phyloP scores from a whole-genome alignment of 768 basidiomycete species.

The Mycena kentingensis region DNA sequence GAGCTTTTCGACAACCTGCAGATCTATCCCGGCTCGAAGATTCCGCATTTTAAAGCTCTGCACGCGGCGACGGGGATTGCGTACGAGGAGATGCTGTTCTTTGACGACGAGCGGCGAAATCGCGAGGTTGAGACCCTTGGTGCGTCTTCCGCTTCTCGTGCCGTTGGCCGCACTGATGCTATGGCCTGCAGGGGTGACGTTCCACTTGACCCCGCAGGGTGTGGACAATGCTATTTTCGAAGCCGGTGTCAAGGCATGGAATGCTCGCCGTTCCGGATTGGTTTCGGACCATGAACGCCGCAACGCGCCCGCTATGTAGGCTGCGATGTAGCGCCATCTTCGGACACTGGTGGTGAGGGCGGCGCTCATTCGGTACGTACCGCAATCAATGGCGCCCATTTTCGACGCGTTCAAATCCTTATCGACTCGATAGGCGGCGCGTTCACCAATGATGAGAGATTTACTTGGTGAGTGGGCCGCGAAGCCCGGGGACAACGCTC shows the following conservation, averaged over 20 bases:
- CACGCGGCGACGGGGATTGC: constrained; percentile 75
- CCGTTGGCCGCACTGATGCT: too few relatives aligned
- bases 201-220: constrained; percentile 69
- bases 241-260: constrained; percentile 73
- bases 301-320: not conserved
- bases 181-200: constrained; percentile 75
- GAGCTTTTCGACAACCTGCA: constrained; percentile 70
- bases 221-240: constrained; percentile 64
- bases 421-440: too few relatives aligned
- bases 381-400: too few relatives aligned
- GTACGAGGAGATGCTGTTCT: constrained; percentile 80
- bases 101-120: constrained; percentile 71
- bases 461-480: too few relatives aligned
- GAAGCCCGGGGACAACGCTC: too few relatives aligned
- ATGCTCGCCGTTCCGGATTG: not conserved
- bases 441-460: too few relatives aligned
- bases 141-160: not conserved
- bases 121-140: constrained; percentile 64
- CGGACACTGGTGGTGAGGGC: too few relatives aligned
- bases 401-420: too few relatives aligned
- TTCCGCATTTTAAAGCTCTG: constrained; percentile 75
- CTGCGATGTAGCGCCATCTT: too few relatives aligned
- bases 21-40: constrained; percentile 82
- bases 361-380: too few relatives aligned
- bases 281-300: not conserved